Base-by-base conservation (phyloP, 108 stramenopile genomes). In the Ochromonas danica region DNA sequence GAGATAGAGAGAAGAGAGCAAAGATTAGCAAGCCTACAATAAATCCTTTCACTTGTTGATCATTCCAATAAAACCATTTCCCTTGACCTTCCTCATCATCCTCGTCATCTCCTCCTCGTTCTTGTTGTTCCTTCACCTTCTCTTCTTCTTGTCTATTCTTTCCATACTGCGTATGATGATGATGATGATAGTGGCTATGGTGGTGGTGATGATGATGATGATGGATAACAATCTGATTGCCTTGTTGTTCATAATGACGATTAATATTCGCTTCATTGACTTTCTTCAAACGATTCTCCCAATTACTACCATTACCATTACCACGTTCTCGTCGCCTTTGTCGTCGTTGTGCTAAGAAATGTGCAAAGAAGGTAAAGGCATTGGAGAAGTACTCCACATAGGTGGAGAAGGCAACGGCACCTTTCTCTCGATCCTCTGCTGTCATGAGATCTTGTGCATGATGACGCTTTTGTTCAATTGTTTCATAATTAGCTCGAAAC, bases 371-470 rank as follows among this genome's bases (percentile, higher is more conserved):
- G n/a, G n/a, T n/a, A n/a, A n/a, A n/a, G 45, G 22, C 22, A 14
- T 6, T 14, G 6, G 45, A 51, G 45, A 70, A 70, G 22, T 70
- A 70, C 41, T 70, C 22, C 14, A 70, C 22, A 42, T 70, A 70
- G 6, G 67, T 70, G 67, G 36, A 40, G 6, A 70, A 42, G 6
- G 67, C 22, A 6, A 70, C 67, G 22, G 36, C 41, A 22, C 67
- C 67, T 70, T 70, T 70, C 67, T 70, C 67, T 14, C 67, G 36
- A 22, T 70, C 67, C 22, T 70, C 67, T 14, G 6, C 22, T 14
- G 67, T 14, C 36, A 42, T 70, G 40, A 70, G 22, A 14, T 40
- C 14, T 14, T 22, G 6, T 6, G 22, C 22, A 70, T 38, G 14
- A 14, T 14, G 22, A 14, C 41, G 6, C 41, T 70, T 70, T 22